Percentiles rank a stretch among this genome's conserved stretches.
Evolutionary conservation across 2,329 filamentous ascomycete species (phyloP).

Genomic region (Ophiostoma sp.): DNA sequence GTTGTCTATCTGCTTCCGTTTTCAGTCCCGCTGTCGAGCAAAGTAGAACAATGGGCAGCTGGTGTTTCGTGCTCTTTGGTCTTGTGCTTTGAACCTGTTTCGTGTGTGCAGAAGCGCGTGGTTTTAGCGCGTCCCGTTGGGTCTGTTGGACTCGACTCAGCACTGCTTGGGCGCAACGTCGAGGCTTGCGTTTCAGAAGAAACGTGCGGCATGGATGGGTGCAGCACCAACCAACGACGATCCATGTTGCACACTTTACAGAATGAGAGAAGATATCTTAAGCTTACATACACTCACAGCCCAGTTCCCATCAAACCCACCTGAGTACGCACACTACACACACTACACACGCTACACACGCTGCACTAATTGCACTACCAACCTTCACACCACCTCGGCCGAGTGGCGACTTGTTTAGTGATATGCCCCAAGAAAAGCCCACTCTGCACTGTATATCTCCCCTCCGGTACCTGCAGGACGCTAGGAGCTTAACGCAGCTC

Average conservation of each 20-base stretch:
- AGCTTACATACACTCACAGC: too few species aligned
- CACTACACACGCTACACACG: too few species aligned
- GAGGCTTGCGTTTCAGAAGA: neutral
- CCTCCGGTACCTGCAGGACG: conserved; percentile 8
- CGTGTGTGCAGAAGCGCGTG: neutral
- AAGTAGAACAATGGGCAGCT: neutral
- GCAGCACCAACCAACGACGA: too few species aligned
- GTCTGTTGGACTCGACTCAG: neutral
- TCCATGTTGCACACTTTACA: too few species aligned
- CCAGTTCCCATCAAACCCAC: too few species aligned
- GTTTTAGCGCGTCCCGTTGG: neutral
- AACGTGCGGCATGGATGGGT: too few species aligned
- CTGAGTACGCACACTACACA: too few species aligned
- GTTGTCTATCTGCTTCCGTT: neutral
- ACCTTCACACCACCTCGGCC: neutral
- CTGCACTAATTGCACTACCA: too few species aligned
- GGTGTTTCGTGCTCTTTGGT: neutral
- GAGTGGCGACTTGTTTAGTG: neutral
- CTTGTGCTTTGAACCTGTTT: conserved; percentile 5
- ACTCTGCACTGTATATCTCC: neutral
- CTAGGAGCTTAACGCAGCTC: conserved; percentile 7
- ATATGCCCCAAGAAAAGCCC: neutral
- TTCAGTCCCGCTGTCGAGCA: neutral
- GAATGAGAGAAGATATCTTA: too few species aligned
- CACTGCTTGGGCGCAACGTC: neutral